Evolutionary conservation across 305 asterid genomes (phyloP).

Genomic region (Solanum hybrid): DNA sequence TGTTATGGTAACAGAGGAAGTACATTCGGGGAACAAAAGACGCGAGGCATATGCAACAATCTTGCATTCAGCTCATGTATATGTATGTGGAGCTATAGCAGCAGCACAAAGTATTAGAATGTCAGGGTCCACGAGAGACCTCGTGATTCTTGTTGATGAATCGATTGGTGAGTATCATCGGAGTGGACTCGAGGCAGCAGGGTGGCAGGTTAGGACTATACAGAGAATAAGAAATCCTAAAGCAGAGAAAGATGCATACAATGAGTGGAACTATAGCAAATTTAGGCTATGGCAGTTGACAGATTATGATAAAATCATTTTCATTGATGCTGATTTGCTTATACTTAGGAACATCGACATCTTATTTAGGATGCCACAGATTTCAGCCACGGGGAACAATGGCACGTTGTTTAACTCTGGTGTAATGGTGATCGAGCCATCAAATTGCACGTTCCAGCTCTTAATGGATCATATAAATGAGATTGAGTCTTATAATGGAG

Average conservation of each 20-base stretch:
- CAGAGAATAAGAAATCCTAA: conserved; percentile 55
- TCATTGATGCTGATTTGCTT: conserved; percentile 60
- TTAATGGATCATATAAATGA: conserved; percentile 47
- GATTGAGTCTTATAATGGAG: conserved; percentile 64
- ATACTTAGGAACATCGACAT: conserved; percentile 61
- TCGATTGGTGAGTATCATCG: conserved; percentile 47
- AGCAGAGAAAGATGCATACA: conserved; percentile 74
- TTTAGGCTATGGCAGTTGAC: conserved; percentile 74
- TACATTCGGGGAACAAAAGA: conserved; percentile 24
- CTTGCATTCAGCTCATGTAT: conserved; percentile 65
- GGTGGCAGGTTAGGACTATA: conserved; percentile 56
- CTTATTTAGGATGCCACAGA: conserved; percentile 55
- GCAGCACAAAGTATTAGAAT: conserved; percentile 81
- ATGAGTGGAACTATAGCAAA: conserved; percentile 79
- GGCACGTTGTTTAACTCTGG: conserved; percentile 58
- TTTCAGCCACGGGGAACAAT: conserved; percentile 64
- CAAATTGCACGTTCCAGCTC: conserved; percentile 53
- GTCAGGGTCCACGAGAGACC: conserved; percentile 70
- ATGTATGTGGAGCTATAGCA: conserved; percentile 83
- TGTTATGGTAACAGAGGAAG: conserved; percentile 25
- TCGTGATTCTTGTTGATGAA: conserved; percentile 76
- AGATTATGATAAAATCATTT: conserved; percentile 54
- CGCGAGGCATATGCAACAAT: conserved; percentile 83
- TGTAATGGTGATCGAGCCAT: conserved; percentile 63
- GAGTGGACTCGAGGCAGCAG: conserved; percentile 51